phyloP scores from a whole-genome alignment of 2,329 filamentous ascomycete genomes.

The Microdochium bolleyi region DNA sequence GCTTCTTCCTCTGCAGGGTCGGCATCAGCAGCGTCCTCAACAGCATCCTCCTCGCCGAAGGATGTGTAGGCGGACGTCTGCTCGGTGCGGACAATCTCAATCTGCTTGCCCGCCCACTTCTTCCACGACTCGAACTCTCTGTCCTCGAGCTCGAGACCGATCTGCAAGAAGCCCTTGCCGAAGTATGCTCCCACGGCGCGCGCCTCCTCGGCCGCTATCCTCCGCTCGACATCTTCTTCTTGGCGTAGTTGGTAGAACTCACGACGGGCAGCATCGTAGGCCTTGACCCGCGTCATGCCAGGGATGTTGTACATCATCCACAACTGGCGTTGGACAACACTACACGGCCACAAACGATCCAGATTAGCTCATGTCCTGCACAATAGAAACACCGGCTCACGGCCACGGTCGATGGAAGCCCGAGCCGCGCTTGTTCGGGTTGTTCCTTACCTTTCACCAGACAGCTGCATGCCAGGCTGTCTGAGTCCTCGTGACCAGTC shows the following conservation, averaged over 20 bases:
- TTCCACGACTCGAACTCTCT: slow-evolving; percentile 78
- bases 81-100: slow-evolving; percentile 29
- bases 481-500: slow-evolving; percentile 72
- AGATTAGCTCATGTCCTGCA: neutral
- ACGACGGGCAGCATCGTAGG: slow-evolving; percentile 80
- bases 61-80: slow-evolving; percentile 33
- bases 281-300: slow-evolving; percentile 52
- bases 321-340: slow-evolving; percentile 86
- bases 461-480: slow-evolving; percentile 68
- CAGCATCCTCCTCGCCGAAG: slow-evolving; percentile 26
- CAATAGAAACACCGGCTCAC: too few relatives aligned
- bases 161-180: slow-evolving; percentile 64
- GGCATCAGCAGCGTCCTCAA: slow-evolving; percentile 5
- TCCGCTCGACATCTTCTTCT: slow-evolving; percentile 70
- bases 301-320: slow-evolving; percentile 66
- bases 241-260: slow-evolving; percentile 88
- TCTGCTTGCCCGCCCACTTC: slow-evolving; percentile 56
- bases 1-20: neutral
- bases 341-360: slow-evolving; percentile 24
- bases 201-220: slow-evolving; percentile 84
- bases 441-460: slow-evolving; percentile 68
- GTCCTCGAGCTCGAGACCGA: slow-evolving; percentile 79
- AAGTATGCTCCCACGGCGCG: slow-evolving; percentile 81
- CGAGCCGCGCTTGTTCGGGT: neutral
- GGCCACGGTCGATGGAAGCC: too few relatives aligned